Conservation (phyloP, 148 eudicot genomes). For the Polygonum aviculare region DNA sequence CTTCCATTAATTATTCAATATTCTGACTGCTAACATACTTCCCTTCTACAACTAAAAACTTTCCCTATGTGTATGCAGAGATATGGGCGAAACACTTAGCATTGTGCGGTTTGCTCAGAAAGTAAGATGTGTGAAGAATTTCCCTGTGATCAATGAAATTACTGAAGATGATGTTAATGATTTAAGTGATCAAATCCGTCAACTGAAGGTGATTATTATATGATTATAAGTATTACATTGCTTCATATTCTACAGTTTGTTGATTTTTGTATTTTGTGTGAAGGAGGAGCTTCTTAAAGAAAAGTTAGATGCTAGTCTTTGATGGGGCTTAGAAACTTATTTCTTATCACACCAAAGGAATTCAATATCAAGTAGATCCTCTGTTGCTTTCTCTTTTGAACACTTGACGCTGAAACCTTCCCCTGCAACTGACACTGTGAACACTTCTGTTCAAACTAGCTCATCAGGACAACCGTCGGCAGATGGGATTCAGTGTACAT, state of each 20-base stretch:
- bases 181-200: constrained; percentile 85
- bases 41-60: neutral
- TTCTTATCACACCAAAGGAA: constrained; percentile 64
- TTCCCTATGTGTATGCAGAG: constrained; percentile 29
- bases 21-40: neutral
- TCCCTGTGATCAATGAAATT: constrained; percentile 86
- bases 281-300: constrained; percentile 87
- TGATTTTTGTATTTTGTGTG: neutral
- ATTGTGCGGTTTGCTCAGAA: constrained; percentile 79
- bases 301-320: constrained; percentile 61
- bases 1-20: neutral
- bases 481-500: constrained; percentile 37
- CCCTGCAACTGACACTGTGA: constrained; percentile 44
- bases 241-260: neutral
- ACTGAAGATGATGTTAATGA: constrained; percentile 94
- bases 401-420: constrained; percentile 72
- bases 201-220: constrained; percentile 59
- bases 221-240: neutral
- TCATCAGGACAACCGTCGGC: constrained; percentile 26
- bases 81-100: constrained; percentile 66
- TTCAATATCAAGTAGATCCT: constrained; percentile 37
- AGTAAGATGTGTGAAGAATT: constrained; percentile 54
- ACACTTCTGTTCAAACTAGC: constrained; percentile 57
- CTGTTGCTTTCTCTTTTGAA: constrained; percentile 88
- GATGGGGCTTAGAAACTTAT: constrained; percentile 78